Conservation (phyloP, 2,329 filamentous ascomycete genomes). For the Dactylellina cionopaga region DNA sequence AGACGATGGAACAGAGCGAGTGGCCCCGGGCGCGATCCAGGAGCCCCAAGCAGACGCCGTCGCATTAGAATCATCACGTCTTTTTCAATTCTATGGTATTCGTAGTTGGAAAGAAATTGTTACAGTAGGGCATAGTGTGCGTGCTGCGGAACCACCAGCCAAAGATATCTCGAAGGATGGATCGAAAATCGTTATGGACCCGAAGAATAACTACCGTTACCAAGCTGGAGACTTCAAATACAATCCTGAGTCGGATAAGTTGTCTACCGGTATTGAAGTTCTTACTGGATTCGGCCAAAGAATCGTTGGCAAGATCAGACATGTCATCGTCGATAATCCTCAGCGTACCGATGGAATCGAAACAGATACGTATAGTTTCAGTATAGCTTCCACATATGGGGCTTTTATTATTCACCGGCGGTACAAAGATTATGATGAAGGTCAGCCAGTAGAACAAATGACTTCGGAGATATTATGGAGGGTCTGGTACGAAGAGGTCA, state of each 20-base stretch:
- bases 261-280: no score
- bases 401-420: background rate
- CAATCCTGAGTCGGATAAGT: no score
- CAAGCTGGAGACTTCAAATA: no score
- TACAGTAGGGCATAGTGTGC: background rate
- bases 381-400: background rate
- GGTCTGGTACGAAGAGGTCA: conserved; percentile 23
- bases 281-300: no score
- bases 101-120: background rate
- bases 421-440: conserved; percentile 3
- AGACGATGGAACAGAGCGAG: no score
- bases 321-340: no score
- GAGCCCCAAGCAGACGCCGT: no score
- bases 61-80: no score
- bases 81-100: background rate
- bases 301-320: no score
- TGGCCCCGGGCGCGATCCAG: no score
- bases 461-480: conserved; percentile 25
- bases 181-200: background rate
- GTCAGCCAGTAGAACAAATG: background rate
- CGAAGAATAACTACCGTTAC: background rate
- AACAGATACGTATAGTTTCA: background rate
- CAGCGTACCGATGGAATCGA: no score
- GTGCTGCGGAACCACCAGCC: background rate
- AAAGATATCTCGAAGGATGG: background rate